Evolutionary conservation across 2,329 filamentous ascomycete genomes (phyloP).

Genomic region (Tolypocladium inflatum): DNA sequence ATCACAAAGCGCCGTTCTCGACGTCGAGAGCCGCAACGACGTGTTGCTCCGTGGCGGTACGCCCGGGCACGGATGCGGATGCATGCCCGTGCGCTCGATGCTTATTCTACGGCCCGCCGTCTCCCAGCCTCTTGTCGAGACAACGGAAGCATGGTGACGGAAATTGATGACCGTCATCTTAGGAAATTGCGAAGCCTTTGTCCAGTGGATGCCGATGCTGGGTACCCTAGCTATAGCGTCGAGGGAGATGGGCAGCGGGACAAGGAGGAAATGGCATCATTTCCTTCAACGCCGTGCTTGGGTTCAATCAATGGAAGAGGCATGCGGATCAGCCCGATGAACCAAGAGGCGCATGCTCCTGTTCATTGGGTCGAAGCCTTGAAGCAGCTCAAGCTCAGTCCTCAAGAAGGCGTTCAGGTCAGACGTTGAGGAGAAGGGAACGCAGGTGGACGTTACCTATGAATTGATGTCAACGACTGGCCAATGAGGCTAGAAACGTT

Average conservation of each 20-base stretch:
- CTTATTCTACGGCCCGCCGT: not conserved
- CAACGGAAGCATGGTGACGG: not conserved
- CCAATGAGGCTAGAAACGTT: not conserved
- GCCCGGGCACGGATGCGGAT: not conserved
- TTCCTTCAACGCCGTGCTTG: not conserved
- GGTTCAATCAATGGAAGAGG: not conserved
- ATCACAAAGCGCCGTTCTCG: not conserved
- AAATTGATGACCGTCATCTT: conserved; percentile 1
- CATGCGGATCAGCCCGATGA: not conserved
- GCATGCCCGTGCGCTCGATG: not conserved
- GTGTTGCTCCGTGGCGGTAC: not conserved
- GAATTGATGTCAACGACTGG: not conserved
- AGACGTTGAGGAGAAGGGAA: not conserved
- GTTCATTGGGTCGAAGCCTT: not conserved
- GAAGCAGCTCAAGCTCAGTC: not conserved
- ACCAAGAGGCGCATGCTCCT: not conserved
- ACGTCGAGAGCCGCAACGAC: not conserved
- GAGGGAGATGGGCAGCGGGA: not conserved
- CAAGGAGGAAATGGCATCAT: not conserved
- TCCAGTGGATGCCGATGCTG: not conserved
- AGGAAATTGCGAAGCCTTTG: conserved; percentile 1
- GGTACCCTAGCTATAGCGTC: not conserved
- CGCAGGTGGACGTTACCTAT: not conserved
- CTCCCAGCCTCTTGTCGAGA: not conserved
- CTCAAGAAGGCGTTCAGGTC: not conserved